A percentile compares a stretch with the other conserved stretches of the same genome.
Evolutionary conservation across 2,329 filamentous ascomycete genomes (phyloP).

Genomic region (Fusarium sp.): DNA sequence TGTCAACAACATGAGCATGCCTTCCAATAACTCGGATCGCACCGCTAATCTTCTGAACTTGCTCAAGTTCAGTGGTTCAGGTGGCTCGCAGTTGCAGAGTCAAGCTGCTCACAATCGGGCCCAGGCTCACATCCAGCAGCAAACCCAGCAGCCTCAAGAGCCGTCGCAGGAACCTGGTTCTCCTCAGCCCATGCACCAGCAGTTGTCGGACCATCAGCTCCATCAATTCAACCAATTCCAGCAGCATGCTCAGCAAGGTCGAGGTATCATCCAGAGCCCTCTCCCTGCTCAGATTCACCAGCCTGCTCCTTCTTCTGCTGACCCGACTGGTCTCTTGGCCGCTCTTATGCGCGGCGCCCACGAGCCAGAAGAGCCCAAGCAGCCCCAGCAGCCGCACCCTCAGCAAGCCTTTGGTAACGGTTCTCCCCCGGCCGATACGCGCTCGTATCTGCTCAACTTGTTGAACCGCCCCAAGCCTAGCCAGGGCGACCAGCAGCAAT

Average conservation of each 20-base stretch:
- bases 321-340: constrained; percentile 66
- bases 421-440: constrained; percentile 73
- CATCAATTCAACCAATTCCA: constrained; percentile 42
- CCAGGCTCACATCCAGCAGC: constrained; percentile 19
- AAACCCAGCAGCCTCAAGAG: constrained; percentile 28
- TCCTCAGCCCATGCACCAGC: constrained; percentile 36
- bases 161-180: constrained; percentile 26
- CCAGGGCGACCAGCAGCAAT: constrained; percentile 61
- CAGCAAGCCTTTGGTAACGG: constrained; percentile 56
- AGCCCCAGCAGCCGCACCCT: constrained; percentile 36
- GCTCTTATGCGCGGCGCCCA: constrained; percentile 68
- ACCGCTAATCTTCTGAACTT: constrained; percentile 67
- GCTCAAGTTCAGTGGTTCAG: constrained; percentile 65
- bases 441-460: constrained; percentile 86
- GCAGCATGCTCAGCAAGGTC: constrained; percentile 40
- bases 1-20: constrained; percentile 51
- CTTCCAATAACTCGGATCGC: constrained; percentile 55
- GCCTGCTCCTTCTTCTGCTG: constrained; percentile 64
- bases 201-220: constrained; percentile 42
- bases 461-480: constrained; percentile 80
- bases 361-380: constrained; percentile 56
- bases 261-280: constrained; percentile 32
- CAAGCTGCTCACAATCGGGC: constrained; percentile 43
- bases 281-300: constrained; percentile 60
- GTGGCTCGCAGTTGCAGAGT: constrained; percentile 48